Evolutionary conservation across 176 grass and related monocot genomes (phyloP).

Genomic region (Bonia amplexicaulis): DNA sequence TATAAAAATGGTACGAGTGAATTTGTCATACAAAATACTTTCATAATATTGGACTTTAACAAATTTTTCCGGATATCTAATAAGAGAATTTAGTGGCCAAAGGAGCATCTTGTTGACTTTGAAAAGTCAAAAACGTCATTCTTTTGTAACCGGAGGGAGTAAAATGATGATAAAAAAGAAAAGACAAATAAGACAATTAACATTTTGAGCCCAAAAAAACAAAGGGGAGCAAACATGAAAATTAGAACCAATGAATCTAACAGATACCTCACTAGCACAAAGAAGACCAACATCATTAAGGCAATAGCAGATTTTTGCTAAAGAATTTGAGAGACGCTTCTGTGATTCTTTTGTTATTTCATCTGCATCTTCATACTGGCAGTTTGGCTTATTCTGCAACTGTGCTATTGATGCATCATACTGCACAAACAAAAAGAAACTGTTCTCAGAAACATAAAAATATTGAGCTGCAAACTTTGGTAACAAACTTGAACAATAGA

Average conservation of each 20-base stretch:
- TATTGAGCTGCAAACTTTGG: not conserved
- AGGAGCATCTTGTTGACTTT: too few relatives aligned
- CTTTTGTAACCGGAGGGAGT: too few relatives aligned
- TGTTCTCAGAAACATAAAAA: constrained; percentile 8
- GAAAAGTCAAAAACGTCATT: too few relatives aligned
- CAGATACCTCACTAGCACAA: constrained; percentile 76
- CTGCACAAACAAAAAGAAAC: constrained; percentile 32
- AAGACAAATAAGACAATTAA: not conserved
- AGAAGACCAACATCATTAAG: constrained; percentile 72
- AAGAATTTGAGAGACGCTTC: constrained; percentile 48
- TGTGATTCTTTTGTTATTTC: constrained; percentile 62
- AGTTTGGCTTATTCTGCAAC: constrained; percentile 37
- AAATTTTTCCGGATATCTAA: too few relatives aligned
- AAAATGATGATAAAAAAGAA: constrained; percentile 11
- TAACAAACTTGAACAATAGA: constrained; percentile 2
- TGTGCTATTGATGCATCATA: constrained; percentile 53
- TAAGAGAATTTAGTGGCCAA: too few relatives aligned
- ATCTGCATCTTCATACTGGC: constrained; percentile 54
- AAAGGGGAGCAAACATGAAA: not conserved
- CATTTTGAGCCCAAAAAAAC: not conserved
- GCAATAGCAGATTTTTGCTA: constrained; percentile 66
- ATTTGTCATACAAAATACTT: too few relatives aligned
- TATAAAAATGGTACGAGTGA: too few relatives aligned
- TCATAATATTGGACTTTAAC: too few relatives aligned
- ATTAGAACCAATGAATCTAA: constrained; percentile 20